A percentile compares a stretch with the other conserved stretches of the same genome.
phyloP scores from a whole-genome alignment of 2,329 filamentous ascomycete genomes.

The Neonectria magnoliae region DNA sequence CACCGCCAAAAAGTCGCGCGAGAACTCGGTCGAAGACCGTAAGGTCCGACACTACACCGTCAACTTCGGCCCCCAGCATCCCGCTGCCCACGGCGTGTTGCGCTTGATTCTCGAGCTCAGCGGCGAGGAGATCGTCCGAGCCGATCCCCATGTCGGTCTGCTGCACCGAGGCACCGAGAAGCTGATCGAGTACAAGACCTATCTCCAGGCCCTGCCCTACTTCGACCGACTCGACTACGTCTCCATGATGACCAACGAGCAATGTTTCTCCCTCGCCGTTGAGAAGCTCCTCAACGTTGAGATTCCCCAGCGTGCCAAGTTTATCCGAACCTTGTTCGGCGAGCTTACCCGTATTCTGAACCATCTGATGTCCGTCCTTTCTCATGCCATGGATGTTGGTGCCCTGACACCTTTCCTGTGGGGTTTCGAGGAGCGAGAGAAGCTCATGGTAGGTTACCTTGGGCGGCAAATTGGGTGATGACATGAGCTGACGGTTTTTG shows the following conservation, averaged over 20 bases:
- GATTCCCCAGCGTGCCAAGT: constrained; percentile 94
- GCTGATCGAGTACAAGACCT: constrained; percentile 99
- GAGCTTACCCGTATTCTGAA: constrained; percentile 95
- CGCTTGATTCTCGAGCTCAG: constrained; percentile 97
- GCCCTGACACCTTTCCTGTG: constrained; percentile 98
- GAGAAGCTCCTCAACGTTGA: constrained; percentile 99
- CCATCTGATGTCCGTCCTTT: constrained; percentile 97
- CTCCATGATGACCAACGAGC: constrained; percentile 99
- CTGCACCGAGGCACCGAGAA: constrained; percentile 98
- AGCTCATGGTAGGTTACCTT: constrained; percentile 84
- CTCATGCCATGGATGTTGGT: constrained; percentile 99
- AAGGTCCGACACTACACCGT: constrained; percentile 99
- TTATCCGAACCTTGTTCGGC: constrained; percentile 93
- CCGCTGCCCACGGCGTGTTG: constrained; percentile 96
- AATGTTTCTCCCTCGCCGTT: constrained; percentile 93
- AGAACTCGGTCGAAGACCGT: constrained; percentile 66
- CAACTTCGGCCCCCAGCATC: constrained; percentile 99
- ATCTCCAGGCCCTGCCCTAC: constrained; percentile 96
- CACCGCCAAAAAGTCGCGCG: constrained; percentile 56
- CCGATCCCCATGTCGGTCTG: constrained; percentile 95
- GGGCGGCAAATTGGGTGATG: background rate
- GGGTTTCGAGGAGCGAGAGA: constrained; percentile 99
- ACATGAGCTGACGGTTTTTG: constrained; percentile 18
- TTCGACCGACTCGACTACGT: constrained; percentile 99
- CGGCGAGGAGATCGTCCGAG: constrained; percentile 96